Evolutionary conservation across 495 filamentous ascomycete species (phyloP), one percentile per base, ranked within the genome.

Genomic region (Penicillium macrosclerotiorum): DNA sequence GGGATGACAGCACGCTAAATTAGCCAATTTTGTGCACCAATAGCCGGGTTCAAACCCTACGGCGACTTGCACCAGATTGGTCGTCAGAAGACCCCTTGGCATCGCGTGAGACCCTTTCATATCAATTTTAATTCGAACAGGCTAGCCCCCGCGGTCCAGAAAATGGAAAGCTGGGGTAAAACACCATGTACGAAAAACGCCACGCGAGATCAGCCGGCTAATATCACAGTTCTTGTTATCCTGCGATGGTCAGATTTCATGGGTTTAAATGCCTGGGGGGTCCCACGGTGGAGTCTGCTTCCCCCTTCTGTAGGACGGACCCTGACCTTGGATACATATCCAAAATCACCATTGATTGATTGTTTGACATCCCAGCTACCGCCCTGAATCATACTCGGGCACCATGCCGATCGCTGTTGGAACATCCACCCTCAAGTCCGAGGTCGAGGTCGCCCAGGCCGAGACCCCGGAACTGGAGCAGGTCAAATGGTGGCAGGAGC

Each of bases 401-500:
- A 50, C 11, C 23, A 54, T 54, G 52, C 42, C 47, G 35, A 42
- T 44, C 19, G 37, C 36, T 8, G 47, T 55, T 7, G 47, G 52
- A 37, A 36, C 29, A 2, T 43, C 42, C 19, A 45, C 50, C 20
- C 45, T 45, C 18, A 46, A 57, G 31, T 18, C 36, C 6, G 54
- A 58, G 32, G 23, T 64, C 32, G 65, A 75, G 42, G 55, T 72
- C 6, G 73, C 73, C 17, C 68, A 71, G 20, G 68, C 65, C 36
- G 77, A 79, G 51, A 64, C 68, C 5, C 80, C 78, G 13, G 63
- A 72, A 33, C 80, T 85, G 48, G 74, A 80, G 51, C 62, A 72
- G 29, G 81, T 84, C 31, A 72, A 72, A 45, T 85, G 81, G 81
- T 77, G 55, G 24, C 74, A 61, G 48, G 78, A 83, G 34, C 77